Conservation (phyloP, 192 early-diverging fungal species). For the Tieghemiomyces parasiticus region DNA sequence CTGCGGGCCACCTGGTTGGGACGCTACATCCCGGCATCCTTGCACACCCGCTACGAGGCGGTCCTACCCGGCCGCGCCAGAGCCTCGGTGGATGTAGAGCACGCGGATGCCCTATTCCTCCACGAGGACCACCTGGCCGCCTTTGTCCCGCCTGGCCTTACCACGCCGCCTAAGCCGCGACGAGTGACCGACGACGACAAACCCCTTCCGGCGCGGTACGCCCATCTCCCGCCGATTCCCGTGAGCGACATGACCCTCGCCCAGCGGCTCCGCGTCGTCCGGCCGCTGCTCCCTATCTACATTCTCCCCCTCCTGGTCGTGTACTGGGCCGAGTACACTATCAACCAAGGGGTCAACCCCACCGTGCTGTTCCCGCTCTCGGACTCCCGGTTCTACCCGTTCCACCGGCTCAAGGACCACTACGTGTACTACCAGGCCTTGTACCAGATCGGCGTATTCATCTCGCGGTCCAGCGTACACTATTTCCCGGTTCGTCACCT, state of each 20-base stretch:
- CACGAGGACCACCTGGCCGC: conserved; percentile 10
- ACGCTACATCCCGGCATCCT: too few relatives aligned
- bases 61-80: neutral
- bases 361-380: conserved; percentile 23
- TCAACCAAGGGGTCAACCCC: conserved; percentile 27
- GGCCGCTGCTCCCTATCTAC: conserved; percentile 17
- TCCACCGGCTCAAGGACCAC: conserved; percentile 17
- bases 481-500: conserved; percentile 15
- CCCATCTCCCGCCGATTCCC: neutral
- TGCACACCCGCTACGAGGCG: neutral
- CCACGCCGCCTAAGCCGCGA: neutral
- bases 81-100: too few relatives aligned
- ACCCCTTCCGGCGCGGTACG: neutral
- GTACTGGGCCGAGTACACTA: conserved; percentile 26
- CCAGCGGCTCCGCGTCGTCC: conserved; percentile 18
- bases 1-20: neutral
- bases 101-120: conserved; percentile 16
- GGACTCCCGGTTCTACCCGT: conserved; percentile 20
- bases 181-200: neutral
- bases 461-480: conserved; percentile 23
- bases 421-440: conserved; percentile 26
- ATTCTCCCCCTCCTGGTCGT: conserved; percentile 26
- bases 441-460: conserved; percentile 31
- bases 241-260: conserved; percentile 20
- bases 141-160: neutral